Conservation (phyloP, 345 rosid species). For the Eucalyptus albens region DNA sequence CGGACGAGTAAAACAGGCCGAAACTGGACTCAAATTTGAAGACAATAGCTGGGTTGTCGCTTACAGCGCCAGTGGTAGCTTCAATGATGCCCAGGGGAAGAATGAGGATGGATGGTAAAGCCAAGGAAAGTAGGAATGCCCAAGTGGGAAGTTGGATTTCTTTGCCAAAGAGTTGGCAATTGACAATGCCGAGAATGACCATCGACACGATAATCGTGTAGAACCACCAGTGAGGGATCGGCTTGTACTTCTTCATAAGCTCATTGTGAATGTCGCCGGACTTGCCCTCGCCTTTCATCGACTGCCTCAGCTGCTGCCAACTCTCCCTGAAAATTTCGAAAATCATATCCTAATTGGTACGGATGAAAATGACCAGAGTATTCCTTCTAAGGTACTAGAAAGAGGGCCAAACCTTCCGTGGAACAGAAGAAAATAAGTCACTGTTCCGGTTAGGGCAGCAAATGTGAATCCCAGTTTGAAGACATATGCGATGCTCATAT, state of each 20-base stretch:
- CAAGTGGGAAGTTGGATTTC: conserved; percentile 28
- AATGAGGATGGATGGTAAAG: conserved; percentile 9
- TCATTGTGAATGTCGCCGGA: conserved; percentile 18
- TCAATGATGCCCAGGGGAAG: conserved; percentile 19
- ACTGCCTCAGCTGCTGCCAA: conserved; percentile 6
- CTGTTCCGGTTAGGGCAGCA: background rate
- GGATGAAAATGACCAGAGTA: background rate
- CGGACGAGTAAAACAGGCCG: background rate
- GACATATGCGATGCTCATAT: background rate
- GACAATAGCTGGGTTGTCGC: background rate
- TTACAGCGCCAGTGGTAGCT: conserved; percentile 24
- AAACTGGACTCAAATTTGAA: background rate
- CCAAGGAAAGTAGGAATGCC: conserved; percentile 21
- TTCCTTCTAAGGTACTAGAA: background rate
- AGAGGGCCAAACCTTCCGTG: background rate
- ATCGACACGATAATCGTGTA: background rate
- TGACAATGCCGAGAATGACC: background rate
- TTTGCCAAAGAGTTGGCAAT: conserved; percentile 9
- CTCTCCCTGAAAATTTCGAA: background rate
- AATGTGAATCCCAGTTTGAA: background rate
- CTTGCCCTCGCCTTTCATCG: background rate
- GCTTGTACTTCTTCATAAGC: conserved; percentile 23
- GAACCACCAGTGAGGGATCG: conserved; percentile 39
- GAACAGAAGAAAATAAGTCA: background rate
- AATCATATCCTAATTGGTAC: background rate